Percentiles rank a stretch among this genome's conserved stretches.
Evolutionary conservation across 1,139 yeast genomes (phyloP).

Genomic region (Hemisphaericaspora subhashii): DNA sequence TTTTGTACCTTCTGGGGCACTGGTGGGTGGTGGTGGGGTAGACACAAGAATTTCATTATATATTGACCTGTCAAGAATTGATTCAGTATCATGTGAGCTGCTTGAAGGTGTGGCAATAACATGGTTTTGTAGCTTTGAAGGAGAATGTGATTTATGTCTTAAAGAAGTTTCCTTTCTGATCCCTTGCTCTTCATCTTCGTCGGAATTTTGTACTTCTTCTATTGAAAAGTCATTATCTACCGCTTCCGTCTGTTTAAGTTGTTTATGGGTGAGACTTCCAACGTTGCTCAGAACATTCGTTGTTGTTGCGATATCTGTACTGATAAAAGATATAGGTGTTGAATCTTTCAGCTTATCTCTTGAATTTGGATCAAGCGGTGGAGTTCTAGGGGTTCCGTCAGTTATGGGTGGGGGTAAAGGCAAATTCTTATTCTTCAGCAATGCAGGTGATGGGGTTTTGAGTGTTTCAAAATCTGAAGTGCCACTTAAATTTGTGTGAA

Average conservation of each 20-base stretch:
- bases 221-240: conserved; percentile 32
- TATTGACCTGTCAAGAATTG: neutral
- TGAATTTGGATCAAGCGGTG: neutral
- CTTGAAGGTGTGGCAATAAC: conserved; percentile 11
- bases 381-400: neutral
- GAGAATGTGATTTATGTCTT: conserved; percentile 10
- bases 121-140: conserved; percentile 6
- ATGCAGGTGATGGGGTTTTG: conserved; percentile 13
- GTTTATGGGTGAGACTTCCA: neutral
- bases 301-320: conserved; percentile 1
- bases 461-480: conserved; percentile 8
- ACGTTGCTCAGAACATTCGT: neutral
- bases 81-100: neutral
- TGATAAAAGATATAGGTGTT: neutral
- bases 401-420: conserved; percentile 29
- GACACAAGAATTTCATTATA: neutral
- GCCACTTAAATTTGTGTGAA: conserved; percentile 7
- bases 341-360: conserved; percentile 1
- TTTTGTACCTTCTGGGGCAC: neutral
- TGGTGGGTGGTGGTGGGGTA: neutral
- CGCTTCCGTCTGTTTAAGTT: neutral
- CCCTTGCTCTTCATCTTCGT: conserved; percentile 14
- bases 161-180: conserved; percentile 11
- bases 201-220: conserved; percentile 40
- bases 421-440: conserved; percentile 30